A percentile compares a stretch with the other conserved stretches of the same genome.
phyloP scores from a whole-genome alignment of 2,329 filamentous ascomycete species.

The Helminthosporium solani region DNA sequence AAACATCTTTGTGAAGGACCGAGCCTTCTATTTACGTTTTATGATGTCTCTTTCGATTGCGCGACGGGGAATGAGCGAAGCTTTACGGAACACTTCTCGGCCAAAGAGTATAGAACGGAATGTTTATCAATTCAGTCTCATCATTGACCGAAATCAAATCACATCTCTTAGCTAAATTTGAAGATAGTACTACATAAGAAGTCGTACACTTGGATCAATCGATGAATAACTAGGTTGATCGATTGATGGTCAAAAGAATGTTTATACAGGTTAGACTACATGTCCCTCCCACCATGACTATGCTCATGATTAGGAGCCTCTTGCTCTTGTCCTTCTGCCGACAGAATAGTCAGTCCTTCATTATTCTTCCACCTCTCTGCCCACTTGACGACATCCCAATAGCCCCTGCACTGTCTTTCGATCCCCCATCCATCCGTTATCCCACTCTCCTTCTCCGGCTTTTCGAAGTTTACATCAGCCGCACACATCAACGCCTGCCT shows the following conservation, averaged over 20 bases:
- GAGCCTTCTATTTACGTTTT: too few species aligned
- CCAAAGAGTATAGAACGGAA: too few species aligned
- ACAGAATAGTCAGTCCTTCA: not conserved
- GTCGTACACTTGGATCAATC: too few species aligned
- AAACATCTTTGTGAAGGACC: too few species aligned
- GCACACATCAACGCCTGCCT: constrained; percentile 15
- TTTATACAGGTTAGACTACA: not conserved
- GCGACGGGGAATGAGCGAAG: too few species aligned
- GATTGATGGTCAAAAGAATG: not conserved
- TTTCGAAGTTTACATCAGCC: constrained; percentile 14
- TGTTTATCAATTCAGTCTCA: too few species aligned
- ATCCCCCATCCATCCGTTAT: constrained; percentile 10
- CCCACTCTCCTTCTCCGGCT: constrained; percentile 5
- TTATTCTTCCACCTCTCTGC: constrained; percentile 4
- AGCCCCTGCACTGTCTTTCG: constrained; percentile 10
- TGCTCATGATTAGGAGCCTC: not conserved
- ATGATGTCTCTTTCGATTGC: too few species aligned
- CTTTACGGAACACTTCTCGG: too few species aligned
- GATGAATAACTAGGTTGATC: too few species aligned
- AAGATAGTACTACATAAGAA: too few species aligned
- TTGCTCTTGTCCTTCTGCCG: not conserved
- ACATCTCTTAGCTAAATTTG: too few species aligned
- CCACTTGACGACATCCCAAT: constrained; percentile 6
- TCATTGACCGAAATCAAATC: too few species aligned
- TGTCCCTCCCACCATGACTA: not conserved